Conservation (phyloP, 2,329 filamentous ascomycete genomes). For the Calonectria ilicicola region DNA sequence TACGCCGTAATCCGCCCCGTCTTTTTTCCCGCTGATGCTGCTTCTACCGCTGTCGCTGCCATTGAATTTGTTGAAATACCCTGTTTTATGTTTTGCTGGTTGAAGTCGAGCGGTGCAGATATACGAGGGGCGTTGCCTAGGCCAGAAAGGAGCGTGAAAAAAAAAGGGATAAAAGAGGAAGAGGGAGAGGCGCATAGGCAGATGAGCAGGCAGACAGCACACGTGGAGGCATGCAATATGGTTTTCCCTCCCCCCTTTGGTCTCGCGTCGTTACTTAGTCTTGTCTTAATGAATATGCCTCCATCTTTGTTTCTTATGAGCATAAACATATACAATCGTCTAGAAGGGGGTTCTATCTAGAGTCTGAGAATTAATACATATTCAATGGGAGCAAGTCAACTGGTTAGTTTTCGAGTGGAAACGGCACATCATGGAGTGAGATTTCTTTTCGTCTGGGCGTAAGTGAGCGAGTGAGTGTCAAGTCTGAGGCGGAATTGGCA, state of each 20-base stretch:
- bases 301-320: conserved; percentile 30
- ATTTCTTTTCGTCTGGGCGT: not conserved
- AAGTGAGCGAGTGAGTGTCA: not conserved
- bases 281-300: conserved; percentile 40
- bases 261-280: conserved; percentile 21
- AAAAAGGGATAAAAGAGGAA: not conserved
- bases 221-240: conserved; percentile 14
- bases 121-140: not conserved
- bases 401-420: not conserved
- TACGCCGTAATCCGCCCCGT: conserved; percentile 9
- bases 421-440: not conserved
- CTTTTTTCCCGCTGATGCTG: conserved; percentile 2
- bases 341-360: conserved; percentile 1
- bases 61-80: conserved; percentile 29
- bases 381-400: not conserved
- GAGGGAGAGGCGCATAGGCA: not conserved
- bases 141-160: conserved; percentile 1
- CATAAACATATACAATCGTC: conserved; percentile 2
- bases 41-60: conserved; percentile 10
- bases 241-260: conserved; percentile 2
- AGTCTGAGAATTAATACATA: not conserved
- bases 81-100: conserved; percentile 25
- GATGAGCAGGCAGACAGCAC: conserved; percentile 14
- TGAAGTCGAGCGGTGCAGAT: conserved; percentile 1
- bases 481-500: not conserved